phyloP scores from a whole-genome alignment of 2,329 filamentous ascomycete species.

The Sarocladium brachiariae region DNA sequence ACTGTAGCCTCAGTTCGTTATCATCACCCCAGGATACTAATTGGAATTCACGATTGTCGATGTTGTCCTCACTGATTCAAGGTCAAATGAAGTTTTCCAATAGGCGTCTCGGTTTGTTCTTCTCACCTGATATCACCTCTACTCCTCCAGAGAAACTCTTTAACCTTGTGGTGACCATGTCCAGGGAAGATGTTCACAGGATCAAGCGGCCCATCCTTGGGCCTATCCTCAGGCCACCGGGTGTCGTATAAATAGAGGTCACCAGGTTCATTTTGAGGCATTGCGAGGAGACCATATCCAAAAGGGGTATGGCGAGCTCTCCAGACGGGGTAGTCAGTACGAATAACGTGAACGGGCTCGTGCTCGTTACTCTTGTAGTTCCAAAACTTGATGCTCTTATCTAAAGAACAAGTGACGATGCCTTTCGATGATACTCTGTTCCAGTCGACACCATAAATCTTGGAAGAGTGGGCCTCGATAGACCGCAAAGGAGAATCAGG shows the following conservation, averaged over 20 bases:
- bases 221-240: slow-evolving; percentile 36
- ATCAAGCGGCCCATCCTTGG: slow-evolving; percentile 35
- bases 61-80: slow-evolving; percentile 42
- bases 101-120: too few relatives aligned
- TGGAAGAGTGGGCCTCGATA: slow-evolving; percentile 82
- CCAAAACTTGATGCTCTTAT: slow-evolving; percentile 92
- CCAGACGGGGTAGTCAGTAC: slow-evolving; percentile 83
- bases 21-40: slow-evolving; percentile 90
- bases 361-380: slow-evolving; percentile 61
- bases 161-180: slow-evolving; percentile 63
- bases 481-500: slow-evolving; percentile 72
- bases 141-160: slow-evolving; percentile 85
- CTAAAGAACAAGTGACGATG: slow-evolving; percentile 81
- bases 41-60: slow-evolving; percentile 84
- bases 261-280: slow-evolving; percentile 85
- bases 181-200: slow-evolving; percentile 54
- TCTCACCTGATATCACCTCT: slow-evolving; percentile 59
- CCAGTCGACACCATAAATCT: slow-evolving; percentile 96
- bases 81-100: not conserved
- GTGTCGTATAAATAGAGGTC: slow-evolving; percentile 80
- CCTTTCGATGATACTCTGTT: slow-evolving; percentile 67
- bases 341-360: slow-evolving; percentile 67
- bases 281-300: slow-evolving; percentile 75
- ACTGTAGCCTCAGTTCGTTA: slow-evolving; percentile 72
- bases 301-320: slow-evolving; percentile 88